phyloP scores from a whole-genome alignment of 2,329 filamentous ascomycete species.

The Pyrenochaeta sp. region DNA sequence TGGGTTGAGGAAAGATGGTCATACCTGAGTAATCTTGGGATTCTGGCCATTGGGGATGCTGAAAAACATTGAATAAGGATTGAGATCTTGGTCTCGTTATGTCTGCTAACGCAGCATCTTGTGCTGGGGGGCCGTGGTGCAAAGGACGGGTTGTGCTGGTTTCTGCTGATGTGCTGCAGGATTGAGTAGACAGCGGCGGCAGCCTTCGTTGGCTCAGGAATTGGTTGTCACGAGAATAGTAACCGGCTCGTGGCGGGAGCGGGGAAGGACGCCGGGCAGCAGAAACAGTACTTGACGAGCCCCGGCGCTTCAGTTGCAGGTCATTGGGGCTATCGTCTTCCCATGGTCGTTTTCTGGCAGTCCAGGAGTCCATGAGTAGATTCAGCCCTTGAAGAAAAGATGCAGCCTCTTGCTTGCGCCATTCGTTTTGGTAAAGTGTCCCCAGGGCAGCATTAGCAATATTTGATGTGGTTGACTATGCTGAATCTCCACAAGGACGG shows the following conservation, averaged over 20 bases:
- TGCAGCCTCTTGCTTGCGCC: constrained; percentile 28
- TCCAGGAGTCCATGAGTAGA: constrained; percentile 39
- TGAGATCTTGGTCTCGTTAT: constrained; percentile 26
- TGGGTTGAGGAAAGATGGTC: constrained; percentile 6
- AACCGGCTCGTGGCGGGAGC: constrained; percentile 37
- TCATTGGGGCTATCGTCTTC: constrained; percentile 31
- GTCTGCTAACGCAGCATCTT: constrained; percentile 7
- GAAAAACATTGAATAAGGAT: constrained; percentile 29
- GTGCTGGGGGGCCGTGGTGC: constrained; percentile 10
- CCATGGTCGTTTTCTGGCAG: constrained; percentile 41
- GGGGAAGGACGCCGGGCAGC: constrained; percentile 25
- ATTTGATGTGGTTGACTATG: constrained; percentile 13
- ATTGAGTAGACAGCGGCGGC: constrained; percentile 31
- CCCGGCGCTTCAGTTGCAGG: constrained; percentile 24
- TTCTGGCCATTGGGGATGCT: constrained; percentile 18
- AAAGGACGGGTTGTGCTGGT: constrained; percentile 11
- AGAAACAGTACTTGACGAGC: constrained; percentile 14
- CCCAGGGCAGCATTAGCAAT: constrained; percentile 19
- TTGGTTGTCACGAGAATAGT: constrained; percentile 28
- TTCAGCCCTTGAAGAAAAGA: constrained; percentile 22
- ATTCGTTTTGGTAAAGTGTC: constrained; percentile 28
- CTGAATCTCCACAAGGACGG: constrained; percentile 11
- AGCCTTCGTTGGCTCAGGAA: constrained; percentile 26
- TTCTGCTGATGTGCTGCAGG: constrained; percentile 23
- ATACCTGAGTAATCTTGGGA: constrained; percentile 24